Conservation (phyloP, 1,284 basidiomycete species). For the Ceratobasidium sp. region DNA sequence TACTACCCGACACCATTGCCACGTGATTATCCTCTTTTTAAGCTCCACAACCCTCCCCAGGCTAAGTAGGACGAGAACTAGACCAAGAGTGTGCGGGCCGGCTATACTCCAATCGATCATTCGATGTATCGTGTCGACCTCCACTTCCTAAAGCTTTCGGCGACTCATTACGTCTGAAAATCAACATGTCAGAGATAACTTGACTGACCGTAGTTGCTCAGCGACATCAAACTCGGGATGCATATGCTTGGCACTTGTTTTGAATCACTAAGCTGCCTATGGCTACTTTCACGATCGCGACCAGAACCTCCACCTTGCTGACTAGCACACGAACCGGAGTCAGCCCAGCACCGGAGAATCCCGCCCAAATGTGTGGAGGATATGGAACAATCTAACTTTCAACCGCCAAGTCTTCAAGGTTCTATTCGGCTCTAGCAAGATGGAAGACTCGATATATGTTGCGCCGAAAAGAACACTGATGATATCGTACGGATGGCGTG, state of each 20-base stretch:
- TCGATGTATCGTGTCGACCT: too few relatives aligned
- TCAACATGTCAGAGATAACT: not conserved
- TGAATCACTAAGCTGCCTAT: not conserved
- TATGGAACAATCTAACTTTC: not conserved
- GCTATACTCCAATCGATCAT: too few relatives aligned
- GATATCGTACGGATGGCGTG: not conserved
- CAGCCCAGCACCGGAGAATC: not conserved
- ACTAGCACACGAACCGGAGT: not conserved
- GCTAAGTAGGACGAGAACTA: too few relatives aligned
- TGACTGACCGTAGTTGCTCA: not conserved
- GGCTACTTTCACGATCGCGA: not conserved
- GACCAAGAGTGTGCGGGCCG: too few relatives aligned
- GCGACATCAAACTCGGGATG: not conserved
- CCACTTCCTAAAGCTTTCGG: not conserved
- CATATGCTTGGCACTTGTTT: not conserved
- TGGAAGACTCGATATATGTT: slow-evolving; percentile 8
- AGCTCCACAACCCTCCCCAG: too few relatives aligned
- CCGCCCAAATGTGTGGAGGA: not conserved
- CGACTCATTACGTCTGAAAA: not conserved
- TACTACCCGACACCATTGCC: not conserved
- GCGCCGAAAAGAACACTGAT: slow-evolving; percentile 7
- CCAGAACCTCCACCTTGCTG: slow-evolving; percentile 21
- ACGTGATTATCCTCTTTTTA: too few relatives aligned
- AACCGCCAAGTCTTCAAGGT: not conserved
- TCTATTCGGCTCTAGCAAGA: slow-evolving; percentile 18